These are phyloP conservation scores for Rhododendron ovatum DNA, from an alignment of 148 eudicot species.

Conservation along the genomic window DNA sequence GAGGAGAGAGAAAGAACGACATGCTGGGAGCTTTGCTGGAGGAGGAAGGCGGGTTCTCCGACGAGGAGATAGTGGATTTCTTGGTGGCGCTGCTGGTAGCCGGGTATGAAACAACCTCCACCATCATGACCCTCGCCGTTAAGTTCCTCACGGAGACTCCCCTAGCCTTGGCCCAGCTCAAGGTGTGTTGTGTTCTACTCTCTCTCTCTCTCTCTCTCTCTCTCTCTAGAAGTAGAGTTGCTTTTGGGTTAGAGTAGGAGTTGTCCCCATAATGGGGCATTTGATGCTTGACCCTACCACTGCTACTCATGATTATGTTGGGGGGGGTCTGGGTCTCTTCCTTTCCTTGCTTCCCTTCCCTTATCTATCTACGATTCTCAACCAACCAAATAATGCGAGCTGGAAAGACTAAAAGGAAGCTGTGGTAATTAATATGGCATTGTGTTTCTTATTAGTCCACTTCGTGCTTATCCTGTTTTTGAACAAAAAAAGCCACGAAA, in stretches of 20 bases:
- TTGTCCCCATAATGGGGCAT: conserved; percentile 3
- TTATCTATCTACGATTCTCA: neutral
- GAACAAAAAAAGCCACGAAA: neutral
- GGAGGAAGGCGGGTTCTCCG: conserved; percentile 76
- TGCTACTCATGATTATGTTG: neutral
- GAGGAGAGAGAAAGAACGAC: conserved; percentile 75
- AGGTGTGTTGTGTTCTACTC: conserved; percentile 16
- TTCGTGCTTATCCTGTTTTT: neutral
- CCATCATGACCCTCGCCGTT: conserved; percentile 87
- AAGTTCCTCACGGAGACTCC: conserved; percentile 90
- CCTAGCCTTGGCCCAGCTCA: conserved; percentile 69
- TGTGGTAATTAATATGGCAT: neutral
- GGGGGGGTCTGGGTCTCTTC: neutral
- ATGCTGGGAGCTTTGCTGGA: conserved; percentile 80
- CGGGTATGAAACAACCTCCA: conserved; percentile 93
- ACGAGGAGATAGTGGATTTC: conserved; percentile 88
- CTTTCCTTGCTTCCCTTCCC: neutral
- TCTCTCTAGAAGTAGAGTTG: neutral
- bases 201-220: neutral
- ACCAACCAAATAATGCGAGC: neutral
- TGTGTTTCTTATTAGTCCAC: neutral
- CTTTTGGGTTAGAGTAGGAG: neutral
- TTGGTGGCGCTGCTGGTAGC: conserved; percentile 82
- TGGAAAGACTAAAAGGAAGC: neutral
- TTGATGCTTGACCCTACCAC: neutral